Evolutionary conservation across 768 basidiomycete genomes (phyloP).

Genomic region (Boletus rubropictus): DNA sequence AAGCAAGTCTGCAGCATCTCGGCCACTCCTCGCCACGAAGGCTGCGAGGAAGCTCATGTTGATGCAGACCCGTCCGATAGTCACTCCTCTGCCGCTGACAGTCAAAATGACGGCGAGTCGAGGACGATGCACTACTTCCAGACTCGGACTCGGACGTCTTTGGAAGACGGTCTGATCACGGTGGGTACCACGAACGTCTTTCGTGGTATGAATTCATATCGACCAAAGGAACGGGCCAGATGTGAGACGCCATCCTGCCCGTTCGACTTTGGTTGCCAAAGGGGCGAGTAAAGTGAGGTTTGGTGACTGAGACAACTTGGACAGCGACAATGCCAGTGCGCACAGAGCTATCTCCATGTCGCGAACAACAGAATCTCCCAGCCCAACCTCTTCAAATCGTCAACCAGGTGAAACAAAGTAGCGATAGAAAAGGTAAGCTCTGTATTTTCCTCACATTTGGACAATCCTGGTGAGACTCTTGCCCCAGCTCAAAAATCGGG

Average conservation of each 20-base stretch:
- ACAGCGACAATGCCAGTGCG: constrained; percentile 13
- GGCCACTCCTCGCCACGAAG: constrained; percentile 1
- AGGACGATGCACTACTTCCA: constrained; percentile 1
- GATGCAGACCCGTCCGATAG: constrained; percentile 3
- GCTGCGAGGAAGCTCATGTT: constrained; percentile 14
- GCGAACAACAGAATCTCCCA: background rate
- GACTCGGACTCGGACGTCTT: constrained; percentile 15
- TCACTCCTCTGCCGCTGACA: background rate
- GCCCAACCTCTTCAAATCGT: background rate
- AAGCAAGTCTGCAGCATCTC: background rate
- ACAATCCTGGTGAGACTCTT: background rate
- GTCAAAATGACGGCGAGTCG: constrained; percentile 12
- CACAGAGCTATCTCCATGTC: constrained; percentile 4
- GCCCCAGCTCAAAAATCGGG: constrained; percentile 9
- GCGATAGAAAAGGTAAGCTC: constrained; percentile 7
- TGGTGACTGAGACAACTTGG: constrained; percentile 4
- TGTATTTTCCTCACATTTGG: background rate
- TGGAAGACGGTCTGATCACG: background rate
- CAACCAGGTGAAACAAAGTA: background rate
- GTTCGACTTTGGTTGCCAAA: background rate
- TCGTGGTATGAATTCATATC: background rate
- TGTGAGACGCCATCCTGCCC: background rate
- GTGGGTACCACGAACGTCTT: background rate
- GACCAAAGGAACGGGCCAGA: constrained; percentile 2
- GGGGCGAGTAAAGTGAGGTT: constrained; percentile 16